Conservation (phyloP, 176 grass and related monocot species). For the Miscanthus lutarioriparius region DNA sequence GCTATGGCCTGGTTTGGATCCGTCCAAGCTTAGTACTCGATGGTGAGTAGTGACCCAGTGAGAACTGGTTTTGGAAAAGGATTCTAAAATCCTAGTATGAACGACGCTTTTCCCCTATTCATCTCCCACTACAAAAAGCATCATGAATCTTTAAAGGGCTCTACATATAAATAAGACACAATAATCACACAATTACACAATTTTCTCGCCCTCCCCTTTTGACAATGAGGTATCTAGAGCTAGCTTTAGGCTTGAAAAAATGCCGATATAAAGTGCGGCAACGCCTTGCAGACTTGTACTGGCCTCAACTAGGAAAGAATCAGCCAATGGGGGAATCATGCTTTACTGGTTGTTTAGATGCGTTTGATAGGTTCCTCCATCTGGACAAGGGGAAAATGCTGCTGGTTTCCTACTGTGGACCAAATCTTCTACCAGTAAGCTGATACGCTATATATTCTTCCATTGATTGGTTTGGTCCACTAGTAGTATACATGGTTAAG, state of each 20-base stretch:
- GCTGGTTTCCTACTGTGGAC: conserved; percentile 19
- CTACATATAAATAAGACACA: not conserved
- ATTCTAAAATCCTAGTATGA: conserved; percentile 38
- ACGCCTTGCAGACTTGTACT: conserved; percentile 28
- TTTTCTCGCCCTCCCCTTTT: conserved; percentile 25
- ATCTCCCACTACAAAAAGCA: conserved; percentile 31
- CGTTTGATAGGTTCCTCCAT: not conserved
- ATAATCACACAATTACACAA: not conserved
- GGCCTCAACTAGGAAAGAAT: conserved; percentile 45
- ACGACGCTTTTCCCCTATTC: conserved; percentile 33
- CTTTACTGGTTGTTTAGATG: conserved; percentile 31
- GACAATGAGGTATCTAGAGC: conserved; percentile 28
- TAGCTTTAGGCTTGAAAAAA: conserved; percentile 37
- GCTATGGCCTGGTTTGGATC: too few species aligned
- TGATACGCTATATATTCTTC: conserved; percentile 21
- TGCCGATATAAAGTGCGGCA: conserved; percentile 10
- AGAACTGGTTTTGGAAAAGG: not conserved
- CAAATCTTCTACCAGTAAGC: conserved; percentile 35
- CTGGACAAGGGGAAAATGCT: conserved; percentile 37
- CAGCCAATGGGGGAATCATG: conserved; percentile 4
- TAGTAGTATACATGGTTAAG: not conserved
- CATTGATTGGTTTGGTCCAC: conserved; percentile 34
- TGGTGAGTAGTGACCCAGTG: not conserved
- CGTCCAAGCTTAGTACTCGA: not conserved
- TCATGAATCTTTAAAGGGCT: conserved; percentile 27